Percentiles rank a stretch among this genome's conserved stretches.
Evolutionary conservation across 805 yeast genomes (phyloP).

Genomic region (Cyberlindnera mrakii): DNA sequence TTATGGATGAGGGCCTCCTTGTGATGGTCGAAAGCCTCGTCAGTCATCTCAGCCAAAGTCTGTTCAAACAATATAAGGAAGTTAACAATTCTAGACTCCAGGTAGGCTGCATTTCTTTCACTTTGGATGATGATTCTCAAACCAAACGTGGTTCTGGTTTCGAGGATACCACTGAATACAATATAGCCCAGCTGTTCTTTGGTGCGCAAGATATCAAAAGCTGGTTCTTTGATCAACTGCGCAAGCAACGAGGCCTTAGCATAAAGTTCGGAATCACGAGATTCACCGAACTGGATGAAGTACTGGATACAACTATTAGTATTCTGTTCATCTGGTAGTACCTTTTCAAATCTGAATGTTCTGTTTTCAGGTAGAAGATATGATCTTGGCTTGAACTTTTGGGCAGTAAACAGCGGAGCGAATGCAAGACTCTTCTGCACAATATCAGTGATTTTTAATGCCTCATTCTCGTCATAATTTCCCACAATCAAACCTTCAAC

Average conservation of each 20-base stretch:
- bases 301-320: constrained; percentile 82
- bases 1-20: constrained; percentile 61
- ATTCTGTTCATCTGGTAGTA: constrained; percentile 59
- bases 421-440: constrained; percentile 34
- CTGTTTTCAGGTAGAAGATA: constrained; percentile 34
- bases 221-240: constrained; percentile 78
- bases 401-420: constrained; percentile 36
- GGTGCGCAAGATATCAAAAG: constrained; percentile 84
- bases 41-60: constrained; percentile 44
- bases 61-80: constrained; percentile 47
- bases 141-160: constrained; percentile 67
- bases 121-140: constrained; percentile 76
- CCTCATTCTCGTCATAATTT: constrained; percentile 52
- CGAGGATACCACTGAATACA: constrained; percentile 71
- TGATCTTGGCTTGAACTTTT: constrained; percentile 37
- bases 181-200: constrained; percentile 94
- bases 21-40: constrained; percentile 62
- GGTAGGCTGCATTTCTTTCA: constrained; percentile 66
- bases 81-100: constrained; percentile 69
- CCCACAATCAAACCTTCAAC: constrained; percentile 76
- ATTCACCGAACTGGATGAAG: constrained; percentile 58
- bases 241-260: constrained; percentile 59
- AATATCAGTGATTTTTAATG: constrained; percentile 40
- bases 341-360: constrained; percentile 40
- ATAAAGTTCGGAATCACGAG: constrained; percentile 36